Percentiles rank a stretch among this genome's conserved stretches.
Conservation (phyloP, 2,329 filamentous ascomycete species). For the Arthrobotrys pseudoclavata region DNA sequence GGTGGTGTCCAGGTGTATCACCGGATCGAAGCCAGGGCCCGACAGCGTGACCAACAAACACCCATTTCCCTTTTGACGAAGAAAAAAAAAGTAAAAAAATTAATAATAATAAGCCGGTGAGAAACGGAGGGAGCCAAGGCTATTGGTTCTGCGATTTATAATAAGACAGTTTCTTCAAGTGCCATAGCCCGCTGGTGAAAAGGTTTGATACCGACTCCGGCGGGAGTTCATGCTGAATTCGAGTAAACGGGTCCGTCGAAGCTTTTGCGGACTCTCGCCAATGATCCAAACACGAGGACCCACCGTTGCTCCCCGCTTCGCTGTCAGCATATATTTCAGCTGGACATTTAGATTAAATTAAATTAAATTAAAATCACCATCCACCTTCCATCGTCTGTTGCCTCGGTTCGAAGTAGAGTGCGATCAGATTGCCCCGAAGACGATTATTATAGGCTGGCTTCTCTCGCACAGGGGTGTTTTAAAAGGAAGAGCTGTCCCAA, state of each 20-base stretch:
- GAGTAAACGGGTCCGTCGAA: background rate
- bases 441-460: background rate
- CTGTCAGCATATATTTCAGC: background rate
- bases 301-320: background rate
- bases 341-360: background rate
- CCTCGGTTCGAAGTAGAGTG: background rate
- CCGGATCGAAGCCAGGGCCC: constrained; percentile 26
- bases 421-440: background rate
- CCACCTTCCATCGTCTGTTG: background rate
- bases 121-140: background rate
- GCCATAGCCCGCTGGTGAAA: background rate
- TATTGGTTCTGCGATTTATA: constrained; percentile 12
- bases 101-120: background rate
- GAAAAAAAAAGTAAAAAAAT: background rate
- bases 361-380: background rate
- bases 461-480: background rate
- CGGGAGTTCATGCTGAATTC: background rate
- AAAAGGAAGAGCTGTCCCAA: too few species aligned
- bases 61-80: background rate
- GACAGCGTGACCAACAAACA: constrained; percentile 31
- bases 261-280: constrained; percentile 29
- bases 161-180: background rate
- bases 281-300: constrained; percentile 51
- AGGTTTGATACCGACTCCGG: constrained; percentile 2
- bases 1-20: constrained; percentile 15